Evolutionary conservation across 768 basidiomycete genomes (phyloP).

Genomic region (Hydnomerulius pinastri): DNA sequence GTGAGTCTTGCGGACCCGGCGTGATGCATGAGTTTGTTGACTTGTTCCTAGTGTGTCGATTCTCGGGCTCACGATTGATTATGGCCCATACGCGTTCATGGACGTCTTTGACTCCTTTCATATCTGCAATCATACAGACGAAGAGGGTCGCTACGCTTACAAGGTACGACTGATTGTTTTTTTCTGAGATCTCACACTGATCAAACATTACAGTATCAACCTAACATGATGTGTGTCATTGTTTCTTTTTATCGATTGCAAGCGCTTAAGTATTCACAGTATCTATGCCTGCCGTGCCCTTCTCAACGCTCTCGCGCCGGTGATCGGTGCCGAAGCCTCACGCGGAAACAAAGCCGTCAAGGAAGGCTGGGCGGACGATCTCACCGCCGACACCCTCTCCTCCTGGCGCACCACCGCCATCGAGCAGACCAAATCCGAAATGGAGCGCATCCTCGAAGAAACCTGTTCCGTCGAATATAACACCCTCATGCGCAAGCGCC

Average conservation of each 20-base stretch:
- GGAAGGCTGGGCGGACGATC: conserved; percentile 65
- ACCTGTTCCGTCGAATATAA: conserved; percentile 67
- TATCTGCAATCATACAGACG: conserved; percentile 91
- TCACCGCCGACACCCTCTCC: conserved; percentile 51
- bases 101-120: conserved; percentile 84
- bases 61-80: conserved; percentile 76
- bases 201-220: conserved; percentile 54
- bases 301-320: conserved; percentile 74
- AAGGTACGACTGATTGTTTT: conserved; percentile 33
- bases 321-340: conserved; percentile 82
- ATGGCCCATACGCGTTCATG: conserved; percentile 93
- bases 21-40: conserved; percentile 5
- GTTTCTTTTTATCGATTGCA: neutral
- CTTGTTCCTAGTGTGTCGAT: conserved; percentile 60
- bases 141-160: conserved; percentile 77
- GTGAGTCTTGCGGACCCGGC: conserved; percentile 38
- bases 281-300: conserved; percentile 79
- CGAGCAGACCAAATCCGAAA: conserved; percentile 53
- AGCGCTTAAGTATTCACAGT: conserved; percentile 37
- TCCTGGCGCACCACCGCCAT: conserved; percentile 63
- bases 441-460: conserved; percentile 62
- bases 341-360: conserved; percentile 46
- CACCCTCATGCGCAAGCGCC: conserved; percentile 73
- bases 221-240: conserved; percentile 69
- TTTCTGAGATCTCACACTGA: conserved; percentile 1